Conservation (phyloP, 1,139 yeast genomes). For the Debaryomyces udenii region DNA sequence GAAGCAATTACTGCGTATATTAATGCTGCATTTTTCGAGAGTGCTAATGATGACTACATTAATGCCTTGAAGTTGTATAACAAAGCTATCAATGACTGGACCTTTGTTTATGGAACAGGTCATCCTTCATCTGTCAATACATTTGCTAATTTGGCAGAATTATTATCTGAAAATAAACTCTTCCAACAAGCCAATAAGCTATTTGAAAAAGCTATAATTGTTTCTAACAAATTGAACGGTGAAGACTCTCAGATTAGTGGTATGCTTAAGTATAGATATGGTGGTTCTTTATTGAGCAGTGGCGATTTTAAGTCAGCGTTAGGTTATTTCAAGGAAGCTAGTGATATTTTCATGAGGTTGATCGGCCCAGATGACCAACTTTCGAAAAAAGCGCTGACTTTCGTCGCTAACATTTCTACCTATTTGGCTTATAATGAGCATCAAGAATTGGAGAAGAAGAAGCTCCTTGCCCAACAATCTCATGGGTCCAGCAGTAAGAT, state of each 20-base stretch:
- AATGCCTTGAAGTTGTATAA: slow-evolving; percentile 67
- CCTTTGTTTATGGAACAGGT: slow-evolving; percentile 52
- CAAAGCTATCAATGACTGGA: slow-evolving; percentile 64
- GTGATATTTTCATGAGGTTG: slow-evolving; percentile 54
- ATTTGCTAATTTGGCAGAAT: slow-evolving; percentile 63
- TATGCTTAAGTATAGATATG: slow-evolving; percentile 63
- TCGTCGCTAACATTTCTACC: slow-evolving; percentile 55
- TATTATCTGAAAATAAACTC: slow-evolving; percentile 56
- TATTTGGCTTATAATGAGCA: slow-evolving; percentile 40
- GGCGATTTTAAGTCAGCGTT: slow-evolving; percentile 59
- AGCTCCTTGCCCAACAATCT: slow-evolving; percentile 23
- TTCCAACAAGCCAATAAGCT: slow-evolving; percentile 43
- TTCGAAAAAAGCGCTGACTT: slow-evolving; percentile 64
- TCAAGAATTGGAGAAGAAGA: slow-evolving; percentile 34
- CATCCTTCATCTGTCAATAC: slow-evolving; percentile 76
- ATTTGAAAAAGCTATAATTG: slow-evolving; percentile 48
- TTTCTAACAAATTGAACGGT: slow-evolving; percentile 57
- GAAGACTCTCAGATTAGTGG: slow-evolving; percentile 61
- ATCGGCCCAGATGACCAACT: slow-evolving; percentile 66
- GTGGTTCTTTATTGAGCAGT: slow-evolving; percentile 59
- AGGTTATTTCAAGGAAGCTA: slow-evolving; percentile 54
- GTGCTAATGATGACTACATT: slow-evolving; percentile 56
- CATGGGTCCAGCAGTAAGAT: slow-evolving; percentile 15
- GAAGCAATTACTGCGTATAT: slow-evolving; percentile 74
- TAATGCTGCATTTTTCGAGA: slow-evolving; percentile 76